These are phyloP conservation scores for Priceomyces castillae DNA, from an alignment of 805 yeast genomes.

Conservation along the genomic window DNA sequence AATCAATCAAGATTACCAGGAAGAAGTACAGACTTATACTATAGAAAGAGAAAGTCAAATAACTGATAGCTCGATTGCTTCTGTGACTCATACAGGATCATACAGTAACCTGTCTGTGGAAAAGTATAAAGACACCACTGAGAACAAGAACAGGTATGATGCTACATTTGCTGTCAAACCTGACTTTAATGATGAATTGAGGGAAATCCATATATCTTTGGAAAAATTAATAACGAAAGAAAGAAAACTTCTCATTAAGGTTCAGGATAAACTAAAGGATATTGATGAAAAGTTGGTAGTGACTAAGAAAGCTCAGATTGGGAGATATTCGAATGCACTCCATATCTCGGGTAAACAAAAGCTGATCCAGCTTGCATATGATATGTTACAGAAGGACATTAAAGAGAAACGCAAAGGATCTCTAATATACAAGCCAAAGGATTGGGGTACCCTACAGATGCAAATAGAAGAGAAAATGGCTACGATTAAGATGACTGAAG, in stretches of 20 bases:
- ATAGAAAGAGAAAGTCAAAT: conserved; percentile 5
- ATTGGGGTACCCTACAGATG: conserved; percentile 56
- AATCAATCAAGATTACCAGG: conserved; percentile 21
- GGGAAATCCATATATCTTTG: conserved; percentile 31
- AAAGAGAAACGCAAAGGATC: conserved; percentile 39
- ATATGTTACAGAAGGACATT: conserved; percentile 19
- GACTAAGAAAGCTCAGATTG: conserved; percentile 25
- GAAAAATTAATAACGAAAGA: conserved; percentile 25
- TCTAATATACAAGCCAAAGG: conserved; percentile 43
- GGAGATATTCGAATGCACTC: conserved; percentile 41
- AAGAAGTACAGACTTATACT: conserved; percentile 4
- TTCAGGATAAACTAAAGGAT: conserved; percentile 16
- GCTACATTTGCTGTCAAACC: conserved; percentile 33
- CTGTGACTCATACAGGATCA: conserved; percentile 13
- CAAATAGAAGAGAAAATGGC: conserved; percentile 44
- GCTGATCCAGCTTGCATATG: conserved; percentile 20
- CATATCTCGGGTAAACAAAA: conserved; percentile 43
- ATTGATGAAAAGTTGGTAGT: conserved; percentile 32
- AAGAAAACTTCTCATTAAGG: conserved; percentile 16
- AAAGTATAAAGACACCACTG: conserved; percentile 18
- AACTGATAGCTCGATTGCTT: not conserved
- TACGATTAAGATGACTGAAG: conserved; percentile 56
- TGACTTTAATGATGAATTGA: conserved; percentile 29
- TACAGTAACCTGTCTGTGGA: conserved; percentile 17
- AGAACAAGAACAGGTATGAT: conserved; percentile 5